Base-by-base conservation (phyloP, 257 asterid genomes). In the Striga asiatica region DNA sequence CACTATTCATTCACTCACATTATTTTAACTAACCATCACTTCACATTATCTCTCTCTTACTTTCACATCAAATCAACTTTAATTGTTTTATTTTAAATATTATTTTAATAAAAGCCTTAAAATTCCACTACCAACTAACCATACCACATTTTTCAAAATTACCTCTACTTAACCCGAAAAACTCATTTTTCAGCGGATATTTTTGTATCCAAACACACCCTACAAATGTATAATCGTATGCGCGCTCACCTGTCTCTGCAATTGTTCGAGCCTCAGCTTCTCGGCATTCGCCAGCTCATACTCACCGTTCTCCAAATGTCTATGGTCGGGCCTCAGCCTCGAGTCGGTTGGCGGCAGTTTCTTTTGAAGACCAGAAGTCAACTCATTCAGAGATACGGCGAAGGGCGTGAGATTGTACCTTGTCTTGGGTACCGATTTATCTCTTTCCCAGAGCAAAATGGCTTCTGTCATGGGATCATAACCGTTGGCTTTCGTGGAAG, bases 201-300 rank as follows among this genome's bases (percentile, higher is more conserved):
- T n/a, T n/a, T n/a, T n/a, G n/a, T n/a, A n/a, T n/a, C n/a, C n/a
- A n/a, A n/a, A n/a, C n/a, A n/a, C n/a, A n/a, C n/a, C n/a, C n/a
- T n/a, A n/a, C n/a, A n/a, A n/a, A n/a, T n/a, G n/a, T n/a, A n/a
- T n/a, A n/a, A n/a, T n/a, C n/a, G n/a, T n/a, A n/a, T n/a, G n/a
- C n/a, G n/a, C n/a, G n/a, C n/a, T n/a, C 56, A 91, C 98, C 98
- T 84, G 98, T 87, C 98, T 82, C 76, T 92, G 98, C 69, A 81
- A 68, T 66, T 92, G 98, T 74, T 92, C 98, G 22, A 92, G 98
- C 65, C 98, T 80, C 45, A 92, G 92, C 75, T 92, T 92, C 82
- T 92, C 98, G 7, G 88, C 75, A 74, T 92, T 92, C 41, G 98
- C 94, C 68, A 71, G 73, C 68, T 92, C 98, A 58, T 92, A 92